These are phyloP conservation scores for Brassica nigra DNA, from an alignment of 345 rosid genomes.

Conservation along the genomic window DNA sequence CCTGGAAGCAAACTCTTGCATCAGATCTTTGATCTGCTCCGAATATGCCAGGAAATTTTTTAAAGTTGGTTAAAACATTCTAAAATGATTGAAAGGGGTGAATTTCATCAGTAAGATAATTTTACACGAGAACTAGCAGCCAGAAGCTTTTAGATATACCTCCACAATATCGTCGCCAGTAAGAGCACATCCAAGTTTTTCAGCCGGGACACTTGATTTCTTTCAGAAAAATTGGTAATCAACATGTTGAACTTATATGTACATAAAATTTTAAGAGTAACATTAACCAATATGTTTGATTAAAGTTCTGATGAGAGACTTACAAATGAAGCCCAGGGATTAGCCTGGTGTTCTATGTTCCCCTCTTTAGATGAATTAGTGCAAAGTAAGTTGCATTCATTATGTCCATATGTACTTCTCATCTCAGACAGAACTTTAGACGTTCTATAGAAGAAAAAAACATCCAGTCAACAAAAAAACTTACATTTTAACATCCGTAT, in stretches of 20 bases:
- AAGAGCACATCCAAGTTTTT: slow-evolving; percentile 71
- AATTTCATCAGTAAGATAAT: slow-evolving; percentile 27
- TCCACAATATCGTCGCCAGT: slow-evolving; percentile 70
- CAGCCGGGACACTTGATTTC: slow-evolving; percentile 60
- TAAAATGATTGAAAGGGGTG: slow-evolving; percentile 22
- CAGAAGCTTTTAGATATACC: slow-evolving; percentile 47
- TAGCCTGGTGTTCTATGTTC: slow-evolving; percentile 58
- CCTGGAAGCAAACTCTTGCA: slow-evolving; percentile 91
- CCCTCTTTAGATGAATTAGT: slow-evolving; percentile 89
- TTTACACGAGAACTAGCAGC: slow-evolving; percentile 21
- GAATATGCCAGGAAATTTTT: slow-evolving; percentile 34
- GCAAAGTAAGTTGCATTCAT: slow-evolving; percentile 77
- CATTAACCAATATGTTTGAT: slow-evolving; percentile 4
- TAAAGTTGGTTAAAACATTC: slow-evolving; percentile 39
- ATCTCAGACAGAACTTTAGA: slow-evolving; percentile 75
- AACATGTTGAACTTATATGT: slow-evolving; percentile 20
- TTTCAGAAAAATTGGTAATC: slow-evolving; percentile 47
- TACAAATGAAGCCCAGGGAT: slow-evolving; percentile 74
- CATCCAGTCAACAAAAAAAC: slow-evolving; percentile 25
- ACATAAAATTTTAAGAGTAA: slow-evolving; percentile 7
- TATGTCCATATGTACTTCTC: slow-evolving; percentile 81
- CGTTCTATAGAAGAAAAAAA: slow-evolving; percentile 63
- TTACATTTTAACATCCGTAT: slow-evolving; percentile 11
- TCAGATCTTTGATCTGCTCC: slow-evolving; percentile 77
- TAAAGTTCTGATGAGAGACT: slow-evolving; percentile 40